These are phyloP conservation scores for Gossypium armourianum DNA, from an alignment of 441 rosid genomes.

Conservation along the genomic window DNA sequence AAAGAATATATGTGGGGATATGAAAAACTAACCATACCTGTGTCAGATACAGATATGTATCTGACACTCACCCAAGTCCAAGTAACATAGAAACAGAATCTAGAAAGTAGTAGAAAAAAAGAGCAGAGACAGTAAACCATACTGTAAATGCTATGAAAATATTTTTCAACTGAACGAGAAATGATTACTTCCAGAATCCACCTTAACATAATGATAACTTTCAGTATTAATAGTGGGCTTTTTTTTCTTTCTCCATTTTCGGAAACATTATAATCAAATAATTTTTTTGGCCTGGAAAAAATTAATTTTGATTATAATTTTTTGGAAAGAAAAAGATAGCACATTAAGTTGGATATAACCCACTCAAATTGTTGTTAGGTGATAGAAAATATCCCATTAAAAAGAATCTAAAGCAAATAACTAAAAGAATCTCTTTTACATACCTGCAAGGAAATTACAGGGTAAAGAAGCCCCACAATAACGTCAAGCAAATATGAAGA, in stretches of 20 bases:
- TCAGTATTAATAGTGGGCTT: background rate
- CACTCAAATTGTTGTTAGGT: background rate
- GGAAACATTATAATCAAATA: background rate
- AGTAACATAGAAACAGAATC: background rate
- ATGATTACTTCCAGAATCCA: background rate
- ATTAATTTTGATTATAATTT: background rate
- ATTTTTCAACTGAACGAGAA: background rate
- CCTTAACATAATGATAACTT: conserved; percentile 2
- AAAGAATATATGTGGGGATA: background rate
- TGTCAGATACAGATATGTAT: too few relatives aligned
- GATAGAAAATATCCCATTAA: background rate
- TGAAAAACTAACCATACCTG: too few relatives aligned
- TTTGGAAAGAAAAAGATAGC: background rate
- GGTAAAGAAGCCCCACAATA: conserved; percentile 64
- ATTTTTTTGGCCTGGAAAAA: background rate
- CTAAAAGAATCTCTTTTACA: conserved; percentile 12
- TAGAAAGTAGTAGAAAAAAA: background rate
- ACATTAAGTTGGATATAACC: background rate
- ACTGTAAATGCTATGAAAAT: background rate
- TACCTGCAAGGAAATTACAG: conserved; percentile 91
- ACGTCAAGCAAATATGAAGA: conserved; percentile 79
- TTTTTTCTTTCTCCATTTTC: background rate
- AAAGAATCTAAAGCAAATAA: conserved; percentile 7
- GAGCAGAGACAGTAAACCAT: background rate
- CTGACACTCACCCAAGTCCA: background rate